These are phyloP conservation scores for Barnettozyma californica DNA, from an alignment of 805 yeast species.

Conservation along the genomic window DNA sequence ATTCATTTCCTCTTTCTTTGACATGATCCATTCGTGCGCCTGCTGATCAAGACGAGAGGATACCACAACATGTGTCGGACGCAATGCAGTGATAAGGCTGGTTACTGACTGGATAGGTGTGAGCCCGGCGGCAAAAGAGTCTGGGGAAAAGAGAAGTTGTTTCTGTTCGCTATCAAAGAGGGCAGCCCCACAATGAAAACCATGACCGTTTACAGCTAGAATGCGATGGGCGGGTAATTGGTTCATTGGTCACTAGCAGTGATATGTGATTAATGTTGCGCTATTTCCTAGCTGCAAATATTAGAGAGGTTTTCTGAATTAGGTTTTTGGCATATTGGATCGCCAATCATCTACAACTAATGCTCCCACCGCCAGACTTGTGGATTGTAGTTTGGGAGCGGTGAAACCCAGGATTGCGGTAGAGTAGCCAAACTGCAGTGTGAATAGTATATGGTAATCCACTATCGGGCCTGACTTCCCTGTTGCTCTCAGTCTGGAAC, in stretches of 20 bases:
- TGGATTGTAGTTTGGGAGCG: no score
- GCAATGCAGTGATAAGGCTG: not conserved
- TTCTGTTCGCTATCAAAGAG: not conserved
- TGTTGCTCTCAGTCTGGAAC: no score
- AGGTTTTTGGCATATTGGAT: no score
- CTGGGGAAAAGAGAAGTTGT: not conserved
- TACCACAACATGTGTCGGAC: not conserved
- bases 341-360: no score
- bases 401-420: no score
- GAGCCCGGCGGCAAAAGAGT: not conserved
- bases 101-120: not conserved
- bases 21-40: not conserved
- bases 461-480: no score
- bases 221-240: not conserved
- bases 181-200: not conserved
- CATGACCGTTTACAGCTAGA: not conserved
- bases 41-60: not conserved
- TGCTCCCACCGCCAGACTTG: no score
- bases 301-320: no score
- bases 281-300: no score
- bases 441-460: no score
- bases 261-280: no score
- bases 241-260: not conserved
- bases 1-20: not conserved
- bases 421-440: no score